Evolutionary conservation across 2,329 filamentous ascomycete genomes (phyloP).

Genomic region (Botrytis deweyae): DNA sequence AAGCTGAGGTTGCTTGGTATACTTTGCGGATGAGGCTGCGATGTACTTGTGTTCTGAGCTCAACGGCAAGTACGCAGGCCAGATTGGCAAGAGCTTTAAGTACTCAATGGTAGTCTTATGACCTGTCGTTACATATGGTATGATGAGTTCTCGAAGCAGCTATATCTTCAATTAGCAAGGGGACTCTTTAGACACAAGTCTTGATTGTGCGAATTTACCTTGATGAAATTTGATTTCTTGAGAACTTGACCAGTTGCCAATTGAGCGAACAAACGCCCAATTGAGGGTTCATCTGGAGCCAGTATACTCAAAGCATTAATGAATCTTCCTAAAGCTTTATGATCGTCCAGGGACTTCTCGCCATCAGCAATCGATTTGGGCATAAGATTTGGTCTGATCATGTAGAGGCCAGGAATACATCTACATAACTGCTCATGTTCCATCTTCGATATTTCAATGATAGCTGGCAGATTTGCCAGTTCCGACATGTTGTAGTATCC

Average conservation of each 20-base stretch:
- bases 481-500: slow-evolving; percentile 21
- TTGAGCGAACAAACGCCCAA: slow-evolving; percentile 13
- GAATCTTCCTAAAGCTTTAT: slow-evolving; percentile 26
- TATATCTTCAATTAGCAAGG: not conserved
- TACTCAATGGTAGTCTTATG: not conserved
- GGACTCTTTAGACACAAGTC: not conserved
- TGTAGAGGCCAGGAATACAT: slow-evolving; percentile 27
- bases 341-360: slow-evolving; percentile 16
- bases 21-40: slow-evolving; percentile 25
- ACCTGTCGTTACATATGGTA: slow-evolving; percentile 6
- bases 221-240: not conserved
- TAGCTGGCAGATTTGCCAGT: slow-evolving; percentile 24
- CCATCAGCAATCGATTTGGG: slow-evolving; percentile 20
- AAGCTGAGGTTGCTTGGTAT: slow-evolving; percentile 26
- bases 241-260: not conserved
- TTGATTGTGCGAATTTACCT: not conserved
- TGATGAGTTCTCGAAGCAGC: slow-evolving; percentile 25
- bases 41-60: not conserved
- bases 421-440: slow-evolving; percentile 24
- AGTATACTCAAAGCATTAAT: slow-evolving; percentile 25
- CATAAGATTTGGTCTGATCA: slow-evolving; percentile 25
- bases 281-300: slow-evolving; percentile 16
- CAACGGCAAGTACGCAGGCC: slow-evolving; percentile 21
- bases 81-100: slow-evolving; percentile 24
- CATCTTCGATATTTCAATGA: slow-evolving; percentile 22